Conservation (phyloP, 495 filamentous ascomycete genomes). For the Penicillium chermesinum region DNA sequence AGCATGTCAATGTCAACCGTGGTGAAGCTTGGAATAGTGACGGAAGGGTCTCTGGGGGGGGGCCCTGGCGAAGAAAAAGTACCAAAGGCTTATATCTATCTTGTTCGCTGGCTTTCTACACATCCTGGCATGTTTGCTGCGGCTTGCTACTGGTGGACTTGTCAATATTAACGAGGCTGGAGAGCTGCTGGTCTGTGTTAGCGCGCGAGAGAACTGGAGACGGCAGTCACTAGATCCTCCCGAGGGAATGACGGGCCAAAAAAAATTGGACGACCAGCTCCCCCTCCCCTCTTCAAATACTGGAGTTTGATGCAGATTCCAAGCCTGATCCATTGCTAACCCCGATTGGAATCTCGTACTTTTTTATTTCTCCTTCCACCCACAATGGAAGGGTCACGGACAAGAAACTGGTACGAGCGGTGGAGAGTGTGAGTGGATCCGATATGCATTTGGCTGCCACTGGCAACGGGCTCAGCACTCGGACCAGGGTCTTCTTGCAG, state of each 20-base stretch:
- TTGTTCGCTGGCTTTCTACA: constrained; percentile 2
- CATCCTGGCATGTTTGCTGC: constrained; percentile 2
- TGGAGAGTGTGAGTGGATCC: constrained; percentile 31
- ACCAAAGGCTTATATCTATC: constrained; percentile 1
- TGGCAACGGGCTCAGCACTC: background rate
- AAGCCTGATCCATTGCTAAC: too few relatives aligned
- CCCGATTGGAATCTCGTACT: background rate
- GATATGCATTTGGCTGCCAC: constrained; percentile 21
- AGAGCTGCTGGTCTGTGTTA: constrained; percentile 35
- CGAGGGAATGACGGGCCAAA: constrained; percentile 1
- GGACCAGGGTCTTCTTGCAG: constrained; percentile 1
- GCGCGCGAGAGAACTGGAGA: constrained; percentile 27
- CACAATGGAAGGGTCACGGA: background rate
- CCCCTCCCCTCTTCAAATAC: background rate
- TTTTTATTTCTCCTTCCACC: background rate
- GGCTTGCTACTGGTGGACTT: constrained; percentile 18
- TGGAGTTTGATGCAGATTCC: too few relatives aligned
- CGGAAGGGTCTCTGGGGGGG: background rate
- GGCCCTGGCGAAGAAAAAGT: constrained; percentile 1
- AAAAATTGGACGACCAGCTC: background rate
- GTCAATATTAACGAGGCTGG: constrained; percentile 25
- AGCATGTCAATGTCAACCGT: background rate
- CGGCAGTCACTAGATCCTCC: constrained; percentile 8
- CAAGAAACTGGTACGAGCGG: constrained; percentile 5
- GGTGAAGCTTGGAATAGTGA: background rate